phyloP scores from a whole-genome alignment of 306 rosid genomes.

The Amphicarpaea edgeworthii region DNA sequence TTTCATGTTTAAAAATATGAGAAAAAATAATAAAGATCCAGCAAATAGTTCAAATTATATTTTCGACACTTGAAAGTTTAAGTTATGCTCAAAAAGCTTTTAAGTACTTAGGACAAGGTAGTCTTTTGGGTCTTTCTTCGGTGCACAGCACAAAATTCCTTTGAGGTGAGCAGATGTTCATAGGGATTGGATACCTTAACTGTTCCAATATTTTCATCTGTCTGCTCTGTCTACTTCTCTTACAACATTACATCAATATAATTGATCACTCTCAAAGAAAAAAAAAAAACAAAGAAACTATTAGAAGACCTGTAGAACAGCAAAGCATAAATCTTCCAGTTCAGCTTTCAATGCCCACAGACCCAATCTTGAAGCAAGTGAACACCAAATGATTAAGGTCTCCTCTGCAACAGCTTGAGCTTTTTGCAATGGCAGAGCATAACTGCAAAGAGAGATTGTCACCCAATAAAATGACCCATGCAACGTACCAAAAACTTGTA shows the following conservation, averaged over 20 bases:
- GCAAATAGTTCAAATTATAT: slow-evolving; percentile 28
- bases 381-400: slow-evolving; percentile 94
- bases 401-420: slow-evolving; percentile 98
- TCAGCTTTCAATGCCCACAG: slow-evolving; percentile 97
- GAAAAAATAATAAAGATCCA: slow-evolving; percentile 16
- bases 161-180: slow-evolving; percentile 11
- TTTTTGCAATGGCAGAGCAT: slow-evolving; percentile 78
- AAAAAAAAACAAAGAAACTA: slow-evolving; percentile 45
- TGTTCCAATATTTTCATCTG: slow-evolving; percentile 5
- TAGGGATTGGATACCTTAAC: slow-evolving; percentile 27
- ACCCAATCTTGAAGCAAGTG: slow-evolving; percentile 97
- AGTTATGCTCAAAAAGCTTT: neutral
- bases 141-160: slow-evolving; percentile 24
- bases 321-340: slow-evolving; percentile 94
- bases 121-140: slow-evolving; percentile 26
- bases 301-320: slow-evolving; percentile 84
- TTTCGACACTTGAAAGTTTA: slow-evolving; percentile 9
- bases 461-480: slow-evolving; percentile 34
- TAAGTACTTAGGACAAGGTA: slow-evolving; percentile 8
- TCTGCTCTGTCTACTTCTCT: slow-evolving; percentile 12
- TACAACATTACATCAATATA: slow-evolving; percentile 35
- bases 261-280: slow-evolving; percentile 17
- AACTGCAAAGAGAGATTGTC: slow-evolving; percentile 60
- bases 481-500: slow-evolving; percentile 34
- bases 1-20: slow-evolving; percentile 25